Base-by-base conservation (phyloP, 129 eudicot genomes). In the Escallonia herrerae region DNA sequence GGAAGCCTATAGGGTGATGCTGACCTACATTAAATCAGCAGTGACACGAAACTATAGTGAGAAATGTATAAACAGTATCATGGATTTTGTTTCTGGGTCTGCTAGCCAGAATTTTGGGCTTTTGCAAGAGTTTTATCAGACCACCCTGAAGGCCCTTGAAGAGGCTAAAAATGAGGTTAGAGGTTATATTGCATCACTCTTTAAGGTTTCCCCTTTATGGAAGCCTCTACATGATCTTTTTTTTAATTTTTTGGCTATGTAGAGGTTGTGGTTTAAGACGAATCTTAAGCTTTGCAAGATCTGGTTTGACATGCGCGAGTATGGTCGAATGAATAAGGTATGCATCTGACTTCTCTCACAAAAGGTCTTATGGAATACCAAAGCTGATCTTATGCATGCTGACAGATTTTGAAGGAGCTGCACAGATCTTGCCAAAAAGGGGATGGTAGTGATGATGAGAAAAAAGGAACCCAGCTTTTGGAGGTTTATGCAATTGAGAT, bases 51-150 rank as follows among this genome's bases (percentile, higher is more conserved):
- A 94, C 58, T 89, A 94, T 49, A 94, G 99, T 70, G 99, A 94
- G 70, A 94, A 94, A 62, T 94, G 99, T 77, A 86, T 94, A 82
- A 94, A 94, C 84, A 89, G 79, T 75, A 89, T 94, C 62, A 94
- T 94, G 99, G 99, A 94, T 86, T 94, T 94, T 71, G 96, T 94
- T 62, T 94, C 99, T 54, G 99, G 97, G 15, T 89, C 99, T 55
- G 99, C 99, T 59, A 77, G 99, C 75, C 99, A 94, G 73, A 94
- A 94, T 80, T 94, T 94, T 59, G 78, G 83, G 69, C 94, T 94
- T 50, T 62, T 94, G 68, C 90, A 89, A 75, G 97, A 94, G 64
- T 94, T 94, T 79, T 94, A 94, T 62, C 94, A 89, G 77, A 94
- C 97, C 72, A 94, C 99, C 14, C 67, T 94, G 77, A 94, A 76